Evolutionary conservation across 2,329 filamentous ascomycete species (phyloP), one percentile per base, ranked within the genome.

Genomic region (Ploettnerulaceae sp.): DNA sequence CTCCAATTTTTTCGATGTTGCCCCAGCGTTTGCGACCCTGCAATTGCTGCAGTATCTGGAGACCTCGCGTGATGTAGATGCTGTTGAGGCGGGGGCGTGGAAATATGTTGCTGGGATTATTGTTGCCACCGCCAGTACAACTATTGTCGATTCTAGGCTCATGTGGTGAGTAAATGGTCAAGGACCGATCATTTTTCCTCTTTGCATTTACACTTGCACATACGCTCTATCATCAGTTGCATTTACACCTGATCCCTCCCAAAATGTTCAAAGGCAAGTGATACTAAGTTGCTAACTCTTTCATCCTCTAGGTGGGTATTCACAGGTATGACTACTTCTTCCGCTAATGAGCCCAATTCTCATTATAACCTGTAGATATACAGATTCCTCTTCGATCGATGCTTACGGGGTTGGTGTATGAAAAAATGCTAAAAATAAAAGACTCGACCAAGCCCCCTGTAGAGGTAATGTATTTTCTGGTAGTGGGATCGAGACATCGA

Each of bases 341-440:
- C n/a, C n/a, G n/a, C n/a, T n/a, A n/a, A n/a, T n/a, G n/a, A n/a
- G n/a, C n/a, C n/a, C n/a, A n/a, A n/a, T n/a, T n/a, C n/a, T n/a
- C n/a, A n/a, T n/a, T n/a, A n/a, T n/a, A n/a, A n/a, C n/a, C n/a
- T n/a, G n/a, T n/a, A n/a, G n/a, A n/a, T n/a, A n/a, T n/a, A n/a
- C n/a, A n/a, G n/a, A 39, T 56, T 24, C 82, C 84, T 0, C 68
- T 89, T 12, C 78, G 83, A 40, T 75, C 80, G 15, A 81, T 88
- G 55, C 69, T 91, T 3, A 79, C 82, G 2, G 75, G 83, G 0
- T 71, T 89, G 12, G 75, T 90, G 11, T 90, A 89, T 57, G 76
- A 81, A 49, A 91, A 91, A 63, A 77, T 84, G 0, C 79, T 89
- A 71, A 75, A 81, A 26, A 75, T 81, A 41, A 90, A 90, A 61